Percentiles rank a stretch among this genome's conserved stretches.
phyloP scores from a whole-genome alignment of 768 basidiomycete species.

The Termitomyces sp. region DNA sequence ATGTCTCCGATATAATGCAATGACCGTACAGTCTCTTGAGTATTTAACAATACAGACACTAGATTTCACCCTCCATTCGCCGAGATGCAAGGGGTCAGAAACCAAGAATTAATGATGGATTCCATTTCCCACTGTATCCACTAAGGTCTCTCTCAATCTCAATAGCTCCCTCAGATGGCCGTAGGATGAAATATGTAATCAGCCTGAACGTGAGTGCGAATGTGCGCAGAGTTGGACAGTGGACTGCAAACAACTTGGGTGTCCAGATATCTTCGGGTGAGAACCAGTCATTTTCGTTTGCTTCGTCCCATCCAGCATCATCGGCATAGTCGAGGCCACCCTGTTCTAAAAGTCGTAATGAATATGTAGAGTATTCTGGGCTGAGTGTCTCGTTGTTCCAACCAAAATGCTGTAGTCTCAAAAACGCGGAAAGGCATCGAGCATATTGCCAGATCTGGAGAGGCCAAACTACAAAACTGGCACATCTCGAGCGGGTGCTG shows the following conservation, averaged over 20 bases:
- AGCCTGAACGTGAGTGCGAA: background rate
- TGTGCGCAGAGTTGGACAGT: background rate
- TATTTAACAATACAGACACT: too few relatives aligned
- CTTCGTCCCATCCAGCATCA: background rate
- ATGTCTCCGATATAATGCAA: too few relatives aligned
- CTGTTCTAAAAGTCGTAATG: background rate
- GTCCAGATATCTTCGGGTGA: background rate
- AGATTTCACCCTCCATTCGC: too few relatives aligned
- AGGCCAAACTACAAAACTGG: background rate
- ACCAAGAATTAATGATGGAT: too few relatives aligned
- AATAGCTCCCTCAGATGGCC: background rate
- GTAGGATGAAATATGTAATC: background rate
- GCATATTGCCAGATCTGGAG: constrained; percentile 3
- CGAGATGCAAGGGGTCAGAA: too few relatives aligned
- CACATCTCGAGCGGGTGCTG: background rate
- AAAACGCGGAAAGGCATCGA: background rate
- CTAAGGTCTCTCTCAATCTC: too few relatives aligned
- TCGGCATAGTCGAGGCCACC: background rate
- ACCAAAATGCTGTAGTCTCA: background rate
- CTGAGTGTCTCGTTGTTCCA: background rate
- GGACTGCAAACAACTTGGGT: background rate
- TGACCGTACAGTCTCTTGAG: too few relatives aligned
- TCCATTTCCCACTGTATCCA: too few relatives aligned
- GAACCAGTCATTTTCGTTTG: background rate
- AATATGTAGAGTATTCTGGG: background rate